Evolutionary conservation across 2,329 filamentous ascomycete genomes (phyloP).

Genomic region (Arthrobotrys iridis): DNA sequence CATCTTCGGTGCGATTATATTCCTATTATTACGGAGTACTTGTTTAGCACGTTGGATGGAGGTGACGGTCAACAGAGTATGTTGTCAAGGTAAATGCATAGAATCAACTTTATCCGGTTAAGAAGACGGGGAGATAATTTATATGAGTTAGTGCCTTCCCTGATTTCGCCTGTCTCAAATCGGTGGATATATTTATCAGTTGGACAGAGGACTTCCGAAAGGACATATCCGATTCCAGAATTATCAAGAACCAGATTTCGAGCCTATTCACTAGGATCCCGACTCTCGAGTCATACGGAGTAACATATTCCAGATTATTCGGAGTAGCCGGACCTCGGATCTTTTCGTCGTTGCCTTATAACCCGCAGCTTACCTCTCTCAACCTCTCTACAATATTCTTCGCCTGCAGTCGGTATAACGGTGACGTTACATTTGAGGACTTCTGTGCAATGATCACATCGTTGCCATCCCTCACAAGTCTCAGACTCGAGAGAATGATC

Average conservation of each 20-base stretch:
- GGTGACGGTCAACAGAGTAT: background rate
- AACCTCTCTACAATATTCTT: background rate
- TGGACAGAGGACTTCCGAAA: background rate
- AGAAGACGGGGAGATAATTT: background rate
- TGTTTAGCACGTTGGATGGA: background rate
- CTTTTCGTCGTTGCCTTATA: background rate
- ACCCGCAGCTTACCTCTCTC: background rate
- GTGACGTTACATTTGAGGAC: background rate
- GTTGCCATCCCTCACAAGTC: background rate
- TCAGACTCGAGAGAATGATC: background rate
- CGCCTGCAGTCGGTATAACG: background rate
- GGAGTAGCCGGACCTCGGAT: background rate
- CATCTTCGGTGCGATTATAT: background rate
- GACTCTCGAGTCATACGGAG: background rate
- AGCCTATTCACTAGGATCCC: background rate
- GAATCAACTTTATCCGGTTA: background rate
- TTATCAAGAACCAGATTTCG: background rate
- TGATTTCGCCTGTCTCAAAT: background rate
- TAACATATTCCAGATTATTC: background rate
- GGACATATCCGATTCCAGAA: background rate
- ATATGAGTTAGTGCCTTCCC: background rate
- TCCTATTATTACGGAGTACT: background rate
- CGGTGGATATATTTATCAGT: background rate
- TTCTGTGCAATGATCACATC: background rate
- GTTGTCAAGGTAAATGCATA: background rate